A percentile compares a stretch with the other conserved stretches of the same genome.
Evolutionary conservation across 768 basidiomycete genomes (phyloP).

Genomic region (Boletus patriciae): DNA sequence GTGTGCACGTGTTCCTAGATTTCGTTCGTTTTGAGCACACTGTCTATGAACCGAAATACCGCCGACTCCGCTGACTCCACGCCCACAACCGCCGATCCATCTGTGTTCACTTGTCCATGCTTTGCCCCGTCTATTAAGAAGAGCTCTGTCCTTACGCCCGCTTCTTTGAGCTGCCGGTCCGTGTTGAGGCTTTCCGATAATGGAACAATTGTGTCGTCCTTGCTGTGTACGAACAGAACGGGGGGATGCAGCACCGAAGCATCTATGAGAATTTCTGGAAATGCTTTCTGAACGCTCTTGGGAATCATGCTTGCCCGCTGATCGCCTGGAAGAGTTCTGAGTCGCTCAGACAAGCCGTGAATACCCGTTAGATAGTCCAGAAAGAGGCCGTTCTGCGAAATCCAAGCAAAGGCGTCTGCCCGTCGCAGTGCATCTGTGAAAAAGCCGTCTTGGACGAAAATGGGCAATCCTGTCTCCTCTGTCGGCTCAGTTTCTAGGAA

Average conservation of each 20-base stretch:
- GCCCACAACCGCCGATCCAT: background rate
- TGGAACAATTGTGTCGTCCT: background rate
- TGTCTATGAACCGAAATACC: constrained; percentile 1
- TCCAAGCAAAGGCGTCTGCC: constrained; percentile 1
- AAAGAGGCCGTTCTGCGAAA: background rate
- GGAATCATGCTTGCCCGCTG: background rate
- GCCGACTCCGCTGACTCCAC: background rate
- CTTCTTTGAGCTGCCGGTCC: background rate
- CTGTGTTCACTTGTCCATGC: background rate
- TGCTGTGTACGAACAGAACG: constrained; percentile 1
- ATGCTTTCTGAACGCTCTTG: background rate
- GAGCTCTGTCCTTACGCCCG: background rate
- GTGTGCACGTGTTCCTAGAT: background rate
- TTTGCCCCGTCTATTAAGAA: background rate
- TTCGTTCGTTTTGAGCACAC: background rate
- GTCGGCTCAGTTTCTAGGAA: background rate
- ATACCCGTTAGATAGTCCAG: background rate
- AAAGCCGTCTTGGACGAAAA: background rate
- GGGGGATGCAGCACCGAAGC: background rate
- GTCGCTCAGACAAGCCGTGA: background rate
- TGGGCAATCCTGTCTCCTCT: background rate
- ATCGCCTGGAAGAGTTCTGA: background rate
- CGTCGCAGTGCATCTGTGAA: background rate
- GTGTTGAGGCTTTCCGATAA: background rate
- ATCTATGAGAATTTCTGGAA: background rate